These are phyloP conservation scores for Rhodotorula sp. DNA, from an alignment of 1,284 basidiomycete genomes.

Conservation along the genomic window DNA sequence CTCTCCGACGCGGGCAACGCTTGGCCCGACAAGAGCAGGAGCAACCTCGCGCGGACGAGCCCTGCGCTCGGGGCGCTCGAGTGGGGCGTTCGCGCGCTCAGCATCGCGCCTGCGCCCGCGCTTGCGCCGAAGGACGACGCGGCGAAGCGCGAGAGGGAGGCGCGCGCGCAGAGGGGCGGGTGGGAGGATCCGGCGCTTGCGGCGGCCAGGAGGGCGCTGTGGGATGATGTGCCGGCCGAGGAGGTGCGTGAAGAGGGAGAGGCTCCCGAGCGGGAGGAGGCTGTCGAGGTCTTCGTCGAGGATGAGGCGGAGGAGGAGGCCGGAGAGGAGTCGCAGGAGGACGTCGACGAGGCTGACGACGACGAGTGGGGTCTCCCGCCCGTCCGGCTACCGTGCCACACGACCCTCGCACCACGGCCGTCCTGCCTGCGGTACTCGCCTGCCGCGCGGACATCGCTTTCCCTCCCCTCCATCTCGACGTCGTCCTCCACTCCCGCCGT, in stretches of 20 bases:
- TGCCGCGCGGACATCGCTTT: constrained; percentile 11
- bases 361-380: constrained; percentile 11
- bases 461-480: constrained; percentile 5
- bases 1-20: neutral
- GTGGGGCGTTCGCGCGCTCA: constrained; percentile 8
- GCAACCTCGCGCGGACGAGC: neutral
- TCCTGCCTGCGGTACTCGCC: constrained; percentile 31
- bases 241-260: neutral
- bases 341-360: constrained; percentile 1
- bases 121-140: constrained; percentile 7
- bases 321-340: neutral
- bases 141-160: constrained; percentile 14
- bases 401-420: constrained; percentile 14
- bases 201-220: constrained; percentile 35
- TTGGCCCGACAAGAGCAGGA: neutral
- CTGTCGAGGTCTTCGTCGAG: neutral
- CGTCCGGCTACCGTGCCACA: neutral
- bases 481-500: neutral
- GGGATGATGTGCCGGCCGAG: constrained; percentile 26
- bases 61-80: neutral
- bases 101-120: neutral
- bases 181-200: constrained; percentile 40
- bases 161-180: constrained; percentile 5
- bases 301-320: neutral
- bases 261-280: neutral